Base-by-base conservation (phyloP, 768 basidiomycete genomes). In the Mrakia gelida region DNA sequence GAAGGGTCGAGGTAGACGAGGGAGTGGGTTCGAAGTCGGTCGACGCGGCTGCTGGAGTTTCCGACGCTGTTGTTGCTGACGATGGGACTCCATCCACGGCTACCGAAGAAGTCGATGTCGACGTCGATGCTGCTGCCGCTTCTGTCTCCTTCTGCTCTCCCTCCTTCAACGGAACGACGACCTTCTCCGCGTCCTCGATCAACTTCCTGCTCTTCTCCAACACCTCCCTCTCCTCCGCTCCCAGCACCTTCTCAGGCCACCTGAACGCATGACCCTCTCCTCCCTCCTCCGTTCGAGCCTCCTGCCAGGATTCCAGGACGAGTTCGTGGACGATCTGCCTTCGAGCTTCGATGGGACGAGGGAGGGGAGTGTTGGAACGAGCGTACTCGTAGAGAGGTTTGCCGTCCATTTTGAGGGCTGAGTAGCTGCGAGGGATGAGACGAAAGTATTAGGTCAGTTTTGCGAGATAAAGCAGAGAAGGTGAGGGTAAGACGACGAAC, bases 391-490 rank as follows among this genome's bases (percentile, higher is more conserved):
- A 94, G 52, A 98, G 84, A 0, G 94, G 94, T 84, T 89, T 93
- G 0, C 97, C 97, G 80, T 98, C 95, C 95, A 98, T 98, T 85
- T 98, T 98, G 52, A 98, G 87, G 2, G 97, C 97, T 15, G 97
- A 98, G 85, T 95, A 99, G 83, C 96, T 98, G 82, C 41, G 71
- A 61, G 10, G 28, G 26, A 23, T 13, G 76, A 26, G 75, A 49
- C 45, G 45, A 45, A 11, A 13, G 9, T 7, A 45, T 10, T 10
- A 43, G 18, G 38, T 52, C 41, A 73, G 49, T 8, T 11, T 26
- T 4, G 2, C 3, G 56, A 13, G 9, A 62, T 3, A 11, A 26
- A 26, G 52, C 28, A 43, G 34, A 45, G 16, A 5, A 59, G 23
- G 49, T 3, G n/a, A 34, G 43, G 10, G 21, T 2, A 10, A 26